Conservation (phyloP, 345 rosid species). For the Populus euphratica region DNA sequence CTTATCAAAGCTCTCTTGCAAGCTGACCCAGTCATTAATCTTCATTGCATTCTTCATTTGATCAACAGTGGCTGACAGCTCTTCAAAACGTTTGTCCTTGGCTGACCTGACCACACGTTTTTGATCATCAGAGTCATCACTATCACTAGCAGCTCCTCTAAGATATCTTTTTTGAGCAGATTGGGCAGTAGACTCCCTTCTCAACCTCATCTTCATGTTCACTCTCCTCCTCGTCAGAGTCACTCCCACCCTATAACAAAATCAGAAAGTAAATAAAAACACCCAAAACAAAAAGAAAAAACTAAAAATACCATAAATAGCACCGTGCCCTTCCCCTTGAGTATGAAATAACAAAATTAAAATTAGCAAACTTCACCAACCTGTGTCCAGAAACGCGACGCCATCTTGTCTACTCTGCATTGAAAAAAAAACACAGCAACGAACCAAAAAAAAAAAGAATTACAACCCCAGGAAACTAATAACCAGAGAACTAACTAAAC, state of each 20-base stretch:
- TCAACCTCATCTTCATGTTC: slow-evolving; percentile 48
- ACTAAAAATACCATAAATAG: background rate
- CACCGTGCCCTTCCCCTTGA: background rate
- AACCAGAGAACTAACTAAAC: too few relatives aligned
- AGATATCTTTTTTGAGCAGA: slow-evolving; percentile 50
- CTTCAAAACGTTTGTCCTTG: slow-evolving; percentile 84
- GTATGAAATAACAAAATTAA: background rate
- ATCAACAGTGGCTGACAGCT: slow-evolving; percentile 64
- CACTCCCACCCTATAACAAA: slow-evolving; percentile 53
- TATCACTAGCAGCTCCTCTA: slow-evolving; percentile 49
- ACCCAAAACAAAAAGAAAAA: background rate
- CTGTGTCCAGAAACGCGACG: slow-evolving; percentile 66
- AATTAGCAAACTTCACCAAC: slow-evolving; percentile 31
- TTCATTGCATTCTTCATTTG: slow-evolving; percentile 92
- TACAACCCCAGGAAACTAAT: too few relatives aligned
- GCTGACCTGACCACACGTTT: slow-evolving; percentile 82
- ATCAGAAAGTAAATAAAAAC: background rate
- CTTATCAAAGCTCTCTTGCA: slow-evolving; percentile 83
- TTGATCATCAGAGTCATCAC: slow-evolving; percentile 62
- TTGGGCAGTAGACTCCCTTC: slow-evolving; percentile 29
- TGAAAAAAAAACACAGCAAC: too few relatives aligned
- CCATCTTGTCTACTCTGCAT: slow-evolving; percentile 29
- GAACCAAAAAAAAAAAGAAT: too few relatives aligned
- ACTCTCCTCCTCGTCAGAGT: slow-evolving; percentile 56
- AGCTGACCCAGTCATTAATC: slow-evolving; percentile 89